Conservation (phyloP, 768 basidiomycete genomes). For the Trametes punicea region DNA sequence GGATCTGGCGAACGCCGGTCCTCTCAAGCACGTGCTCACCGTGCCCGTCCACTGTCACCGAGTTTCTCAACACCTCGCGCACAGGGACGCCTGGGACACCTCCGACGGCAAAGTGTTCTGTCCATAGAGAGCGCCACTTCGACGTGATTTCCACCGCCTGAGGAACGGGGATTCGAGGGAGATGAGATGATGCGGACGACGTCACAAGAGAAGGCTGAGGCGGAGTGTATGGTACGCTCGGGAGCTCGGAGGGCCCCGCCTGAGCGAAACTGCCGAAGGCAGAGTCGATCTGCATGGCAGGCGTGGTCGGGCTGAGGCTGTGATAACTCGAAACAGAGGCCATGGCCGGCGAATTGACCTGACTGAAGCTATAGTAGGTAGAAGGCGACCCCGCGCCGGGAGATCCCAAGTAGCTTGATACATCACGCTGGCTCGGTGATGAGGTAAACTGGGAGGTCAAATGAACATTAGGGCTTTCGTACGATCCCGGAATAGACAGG, state of each 20-base stretch:
- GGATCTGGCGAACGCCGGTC: constrained; percentile 18
- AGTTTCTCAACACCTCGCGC: constrained; percentile 5
- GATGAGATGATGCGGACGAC: neutral
- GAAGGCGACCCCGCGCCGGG: neutral
- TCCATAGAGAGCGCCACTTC: neutral
- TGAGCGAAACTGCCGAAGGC: neutral
- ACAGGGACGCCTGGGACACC: constrained; percentile 15
- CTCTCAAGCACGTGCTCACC: constrained; percentile 14
- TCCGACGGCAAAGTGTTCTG: constrained; percentile 5
- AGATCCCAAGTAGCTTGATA: neutral
- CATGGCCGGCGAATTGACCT: neutral
- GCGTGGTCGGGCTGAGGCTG: neutral
- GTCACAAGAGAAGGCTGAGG: neutral
- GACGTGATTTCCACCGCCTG: constrained; percentile 1
- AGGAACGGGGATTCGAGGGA: constrained; percentile 6
- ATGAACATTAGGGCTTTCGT: neutral
- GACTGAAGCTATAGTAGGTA: constrained; percentile 1
- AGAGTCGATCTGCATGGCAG: neutral
- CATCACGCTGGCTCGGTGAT: neutral
- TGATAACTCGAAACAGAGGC: neutral
- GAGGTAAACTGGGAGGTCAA: neutral
- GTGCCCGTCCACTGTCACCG: neutral
- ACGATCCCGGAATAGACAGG: neutral
- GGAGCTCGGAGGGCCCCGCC: neutral
- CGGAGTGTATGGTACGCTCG: neutral